Base-by-base conservation (phyloP, 2,329 filamentous ascomycete genomes). In the Penicillium fuscoglaucum region DNA sequence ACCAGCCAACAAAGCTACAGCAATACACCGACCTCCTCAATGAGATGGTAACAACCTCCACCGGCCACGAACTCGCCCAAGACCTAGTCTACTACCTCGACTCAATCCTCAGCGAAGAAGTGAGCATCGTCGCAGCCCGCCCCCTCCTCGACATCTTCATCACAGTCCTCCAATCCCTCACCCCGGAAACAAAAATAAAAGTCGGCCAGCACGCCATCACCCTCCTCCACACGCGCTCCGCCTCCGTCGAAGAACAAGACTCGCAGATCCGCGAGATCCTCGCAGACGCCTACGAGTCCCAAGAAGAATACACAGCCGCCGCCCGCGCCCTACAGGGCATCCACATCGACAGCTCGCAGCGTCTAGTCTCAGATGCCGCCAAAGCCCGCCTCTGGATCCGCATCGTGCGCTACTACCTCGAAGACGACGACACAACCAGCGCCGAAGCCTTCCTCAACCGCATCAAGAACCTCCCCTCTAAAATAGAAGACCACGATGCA, bases 371-470 rank as follows among this genome's bases (percentile, higher is more conserved):
- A 29, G 88, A 92, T 72, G 86, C 90, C 68, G 90, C 93, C 66
- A 93, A 92, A 76, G 91, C 91, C 9, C 82, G 83, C 55, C 85
- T 95, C 55, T 98, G 93, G 91, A 89, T 98, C 66, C 90, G 93
- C 60, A 96, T 99, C 71, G 92, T 96, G 72, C 87, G 95, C 61
- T 90, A 96, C 80, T 96, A 95, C 73, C 85, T 99, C 61, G 93
- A 99, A 79, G 91, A 93, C 48, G 93, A 96, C 73, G 93, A 98
- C 77, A 89, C 91, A 9, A 91, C 89, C 1, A 83, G 85, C 37
- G 95, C 95, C 43, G 91, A 96, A 73, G 85, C 84, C 41, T 96
- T 93, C 73, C 83, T 99, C 69, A 97, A 97, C 82, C 93, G 93
- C 76, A 89, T 96, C 75, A 98, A 97, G 74, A 93, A 95, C 71